Evolutionary conservation across 164 flowering plant species (phyloP).

Genomic region (Nelumbo lutea): DNA sequence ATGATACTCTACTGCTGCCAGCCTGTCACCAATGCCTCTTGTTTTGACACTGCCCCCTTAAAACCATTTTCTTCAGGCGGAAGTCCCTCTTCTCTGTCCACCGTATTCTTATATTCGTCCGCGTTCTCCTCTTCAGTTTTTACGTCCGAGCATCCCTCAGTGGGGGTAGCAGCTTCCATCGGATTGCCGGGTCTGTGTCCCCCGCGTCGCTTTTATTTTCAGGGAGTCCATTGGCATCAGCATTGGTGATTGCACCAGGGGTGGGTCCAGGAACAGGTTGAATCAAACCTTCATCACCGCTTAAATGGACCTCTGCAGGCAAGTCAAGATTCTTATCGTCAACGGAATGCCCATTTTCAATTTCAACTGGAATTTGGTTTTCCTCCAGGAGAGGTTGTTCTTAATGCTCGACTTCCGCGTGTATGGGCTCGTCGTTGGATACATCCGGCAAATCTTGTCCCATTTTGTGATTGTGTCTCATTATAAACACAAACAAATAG

Average conservation of each 20-base stretch:
- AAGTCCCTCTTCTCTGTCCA: conserved; percentile 21
- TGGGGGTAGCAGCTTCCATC: conserved; percentile 16
- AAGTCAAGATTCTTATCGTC: conserved; percentile 11
- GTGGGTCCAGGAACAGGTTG: background rate
- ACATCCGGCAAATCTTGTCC: background rate
- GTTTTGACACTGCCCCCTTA: conserved; percentile 4
- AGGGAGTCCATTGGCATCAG: background rate
- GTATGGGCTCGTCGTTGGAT: conserved; percentile 1
- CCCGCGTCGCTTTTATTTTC: conserved; percentile 11
- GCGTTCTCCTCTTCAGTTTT: conserved; percentile 16
- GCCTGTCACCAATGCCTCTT: background rate
- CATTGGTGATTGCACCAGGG: background rate
- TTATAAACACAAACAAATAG: too few species aligned
- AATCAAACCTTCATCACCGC: conserved; percentile 7
- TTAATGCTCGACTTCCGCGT: conserved; percentile 13
- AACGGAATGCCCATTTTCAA: conserved; percentile 8
- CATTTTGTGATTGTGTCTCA: background rate
- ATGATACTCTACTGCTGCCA: conserved; percentile 1
- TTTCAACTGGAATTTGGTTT: conserved; percentile 11
- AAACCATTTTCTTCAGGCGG: conserved; percentile 1
- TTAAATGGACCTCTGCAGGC: conserved; percentile 11
- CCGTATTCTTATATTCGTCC: conserved; percentile 15
- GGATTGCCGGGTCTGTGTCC: conserved; percentile 7
- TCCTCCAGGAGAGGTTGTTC: conserved; percentile 1
- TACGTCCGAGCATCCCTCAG: conserved; percentile 2